Conservation (phyloP, 768 basidiomycete genomes). For the Strobilomyces dryophilus region DNA sequence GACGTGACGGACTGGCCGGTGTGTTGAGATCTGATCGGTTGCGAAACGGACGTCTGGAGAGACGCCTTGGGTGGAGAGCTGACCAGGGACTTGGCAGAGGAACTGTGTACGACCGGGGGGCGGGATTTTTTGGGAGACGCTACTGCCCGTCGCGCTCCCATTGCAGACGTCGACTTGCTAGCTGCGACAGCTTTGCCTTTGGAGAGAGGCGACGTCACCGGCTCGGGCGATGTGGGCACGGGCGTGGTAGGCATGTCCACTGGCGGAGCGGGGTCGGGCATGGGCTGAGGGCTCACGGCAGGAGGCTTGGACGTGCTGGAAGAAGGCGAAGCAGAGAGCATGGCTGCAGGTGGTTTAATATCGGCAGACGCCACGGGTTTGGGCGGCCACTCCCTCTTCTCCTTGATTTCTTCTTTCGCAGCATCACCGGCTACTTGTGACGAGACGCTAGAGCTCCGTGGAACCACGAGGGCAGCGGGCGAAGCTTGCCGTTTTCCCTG, state of each 20-base stretch:
- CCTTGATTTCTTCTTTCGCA: conserved; percentile 61
- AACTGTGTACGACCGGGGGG: conserved; percentile 12
- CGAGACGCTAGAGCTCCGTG: conserved; percentile 63
- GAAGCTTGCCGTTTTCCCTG: conserved; percentile 64
- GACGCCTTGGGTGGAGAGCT: conserved; percentile 29
- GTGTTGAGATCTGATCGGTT: conserved; percentile 35
- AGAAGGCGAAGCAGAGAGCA: conserved; percentile 34
- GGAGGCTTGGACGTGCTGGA: conserved; percentile 16
- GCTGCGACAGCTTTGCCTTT: conserved; percentile 13
- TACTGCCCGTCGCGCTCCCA: conserved; percentile 15
- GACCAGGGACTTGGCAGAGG: conserved; percentile 20
- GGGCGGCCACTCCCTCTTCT: conserved; percentile 78
- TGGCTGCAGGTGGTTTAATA: conserved; percentile 32
- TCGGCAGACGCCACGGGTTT: conserved; percentile 34
- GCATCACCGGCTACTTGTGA: conserved; percentile 65
- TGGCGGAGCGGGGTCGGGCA: conserved; percentile 21
- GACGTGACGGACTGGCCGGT: conserved; percentile 41
- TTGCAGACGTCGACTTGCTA: conserved; percentile 21
- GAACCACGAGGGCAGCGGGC: conserved; percentile 33
- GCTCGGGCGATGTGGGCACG: conserved; percentile 20
- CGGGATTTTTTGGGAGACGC: conserved; percentile 31
- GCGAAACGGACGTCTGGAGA: conserved; percentile 35
- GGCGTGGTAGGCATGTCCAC: conserved; percentile 17
- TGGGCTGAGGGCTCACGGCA: conserved; percentile 29
- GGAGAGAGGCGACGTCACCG: conserved; percentile 19